Conservation (phyloP, 2,329 filamentous ascomycete species). For the Sporothrix pallida region DNA sequence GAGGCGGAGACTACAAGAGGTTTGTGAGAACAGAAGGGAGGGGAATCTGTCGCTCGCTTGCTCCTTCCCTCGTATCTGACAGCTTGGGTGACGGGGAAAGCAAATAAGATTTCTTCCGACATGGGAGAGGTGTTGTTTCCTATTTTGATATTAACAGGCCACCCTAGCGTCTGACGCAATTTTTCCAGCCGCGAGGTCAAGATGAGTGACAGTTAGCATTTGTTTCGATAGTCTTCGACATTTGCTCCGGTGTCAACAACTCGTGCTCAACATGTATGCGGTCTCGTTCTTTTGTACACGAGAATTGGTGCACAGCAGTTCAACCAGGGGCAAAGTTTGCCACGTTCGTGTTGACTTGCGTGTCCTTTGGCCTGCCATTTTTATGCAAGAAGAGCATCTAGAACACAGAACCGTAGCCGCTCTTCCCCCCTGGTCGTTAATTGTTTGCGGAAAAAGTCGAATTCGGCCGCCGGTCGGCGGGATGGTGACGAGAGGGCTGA, state of each 20-base stretch:
- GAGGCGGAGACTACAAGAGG: background rate
- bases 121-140: background rate
- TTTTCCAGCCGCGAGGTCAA: slow-evolving; percentile 21
- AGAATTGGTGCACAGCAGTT: background rate
- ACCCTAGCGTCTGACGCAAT: slow-evolving; percentile 37
- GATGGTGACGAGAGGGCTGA: background rate
- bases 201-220: background rate
- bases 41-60: slow-evolving; percentile 13
- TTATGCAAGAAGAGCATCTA: background rate
- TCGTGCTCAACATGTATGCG: background rate
- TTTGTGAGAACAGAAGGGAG: background rate
- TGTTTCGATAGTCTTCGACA: too few relatives aligned
- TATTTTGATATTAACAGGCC: slow-evolving; percentile 13
- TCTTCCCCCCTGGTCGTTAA: background rate
- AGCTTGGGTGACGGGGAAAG: background rate
- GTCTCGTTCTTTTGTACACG: background rate
- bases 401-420: slow-evolving; percentile 5
- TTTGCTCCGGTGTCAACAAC: background rate
- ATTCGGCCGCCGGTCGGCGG: slow-evolving; percentile 16
- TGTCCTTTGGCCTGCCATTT: background rate
- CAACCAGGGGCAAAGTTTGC: background rate
- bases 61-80: background rate
- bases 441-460: background rate
- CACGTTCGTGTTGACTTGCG: background rate
- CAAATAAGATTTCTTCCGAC: slow-evolving; percentile 16